Evolutionary conservation across 768 basidiomycete genomes (phyloP).

Genomic region (Psilocybe tampanensis): DNA sequence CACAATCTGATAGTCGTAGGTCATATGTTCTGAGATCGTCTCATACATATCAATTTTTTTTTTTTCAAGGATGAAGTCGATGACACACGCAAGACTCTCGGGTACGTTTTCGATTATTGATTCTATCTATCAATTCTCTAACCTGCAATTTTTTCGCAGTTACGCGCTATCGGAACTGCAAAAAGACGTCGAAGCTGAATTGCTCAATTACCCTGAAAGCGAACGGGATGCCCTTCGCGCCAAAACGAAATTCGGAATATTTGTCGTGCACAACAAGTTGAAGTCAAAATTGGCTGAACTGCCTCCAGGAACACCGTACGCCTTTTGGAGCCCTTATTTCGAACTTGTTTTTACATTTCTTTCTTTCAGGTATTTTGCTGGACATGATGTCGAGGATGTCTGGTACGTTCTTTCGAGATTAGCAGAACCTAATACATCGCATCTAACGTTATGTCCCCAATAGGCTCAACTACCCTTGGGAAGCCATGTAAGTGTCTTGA

Average conservation of each 20-base stretch:
- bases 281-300: conserved; percentile 83
- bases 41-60: neutral
- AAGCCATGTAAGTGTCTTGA: conserved; percentile 56
- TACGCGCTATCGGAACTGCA: conserved; percentile 90
- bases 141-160: conserved; percentile 36
- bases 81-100: conserved; percentile 86
- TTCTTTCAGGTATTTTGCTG: conserved; percentile 20
- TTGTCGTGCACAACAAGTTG: conserved; percentile 94
- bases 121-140: neutral
- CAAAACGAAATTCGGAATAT: conserved; percentile 84
- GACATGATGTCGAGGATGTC: conserved; percentile 25
- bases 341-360: neutral
- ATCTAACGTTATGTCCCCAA: neutral
- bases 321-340: neutral
- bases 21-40: conserved; percentile 12
- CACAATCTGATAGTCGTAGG: conserved; percentile 82
- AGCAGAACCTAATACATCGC: neutral
- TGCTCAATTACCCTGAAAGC: conserved; percentile 63
- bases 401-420: conserved; percentile 16
- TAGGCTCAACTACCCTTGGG: conserved; percentile 89
- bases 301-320: conserved; percentile 63
- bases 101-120: conserved; percentile 47
- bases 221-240: conserved; percentile 69
- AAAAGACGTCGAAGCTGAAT: conserved; percentile 81
- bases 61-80: conserved; percentile 77